Conservation (phyloP, 805 yeast species). For the Lipomyces anomalus region DNA sequence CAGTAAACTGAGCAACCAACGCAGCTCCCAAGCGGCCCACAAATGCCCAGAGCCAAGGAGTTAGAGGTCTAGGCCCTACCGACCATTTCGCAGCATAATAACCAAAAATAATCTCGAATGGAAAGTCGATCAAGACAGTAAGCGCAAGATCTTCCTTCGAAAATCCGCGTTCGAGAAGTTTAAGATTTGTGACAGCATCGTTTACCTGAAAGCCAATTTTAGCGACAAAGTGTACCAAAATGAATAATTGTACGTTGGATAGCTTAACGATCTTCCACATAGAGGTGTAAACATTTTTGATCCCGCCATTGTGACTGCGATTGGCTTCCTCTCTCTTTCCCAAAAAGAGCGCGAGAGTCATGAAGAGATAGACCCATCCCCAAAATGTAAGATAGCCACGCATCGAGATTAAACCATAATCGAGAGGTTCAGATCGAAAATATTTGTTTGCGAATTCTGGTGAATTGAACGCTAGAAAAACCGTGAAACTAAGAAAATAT, state of each 20-base stretch:
- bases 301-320: conserved; percentile 28
- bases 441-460: conserved; percentile 89
- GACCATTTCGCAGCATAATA: conserved; percentile 96
- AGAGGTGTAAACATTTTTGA: conserved; percentile 31
- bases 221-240: conserved; percentile 67
- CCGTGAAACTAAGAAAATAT: conserved; percentile 84
- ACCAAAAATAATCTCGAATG: conserved; percentile 91
- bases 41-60: conserved; percentile 87
- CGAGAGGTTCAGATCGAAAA: conserved; percentile 54
- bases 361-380: conserved; percentile 64
- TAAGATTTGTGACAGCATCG: conserved; percentile 91
- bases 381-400: conserved; percentile 72
- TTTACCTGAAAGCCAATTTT: conserved; percentile 93
- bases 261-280: conserved; percentile 41
- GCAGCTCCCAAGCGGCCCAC: conserved; percentile 78
- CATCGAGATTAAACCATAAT: conserved; percentile 62
- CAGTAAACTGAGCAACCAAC: conserved; percentile 62
- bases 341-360: conserved; percentile 55
- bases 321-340: conserved; percentile 70
- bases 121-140: conserved; percentile 89
- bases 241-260: conserved; percentile 66
- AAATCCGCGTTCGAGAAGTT: conserved; percentile 83
- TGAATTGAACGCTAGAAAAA: conserved; percentile 83
- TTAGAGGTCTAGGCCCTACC: conserved; percentile 57
- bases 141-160: conserved; percentile 90